Evolutionary conservation across 371 early-diverging fungal genomes (phyloP), one percentile per base, ranked within the genome.

Genomic region (Gilbertella persicaria): DNA sequence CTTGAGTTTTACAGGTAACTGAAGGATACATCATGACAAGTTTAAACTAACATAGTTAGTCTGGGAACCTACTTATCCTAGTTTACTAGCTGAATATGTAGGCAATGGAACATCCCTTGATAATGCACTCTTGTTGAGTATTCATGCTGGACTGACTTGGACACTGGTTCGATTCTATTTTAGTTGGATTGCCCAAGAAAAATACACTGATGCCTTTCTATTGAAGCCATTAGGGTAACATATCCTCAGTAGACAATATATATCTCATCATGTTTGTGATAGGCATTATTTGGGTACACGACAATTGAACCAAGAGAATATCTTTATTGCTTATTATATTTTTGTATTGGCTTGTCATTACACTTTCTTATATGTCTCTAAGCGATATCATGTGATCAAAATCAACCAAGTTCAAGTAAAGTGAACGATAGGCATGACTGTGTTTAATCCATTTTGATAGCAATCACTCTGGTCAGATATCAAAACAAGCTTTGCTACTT

Each of bases 361-460:
- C 46, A 73, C 74, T 16, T 8, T 60, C 14, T 35, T 40, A 16
- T 71, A 66, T 23, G 42, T 83, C 20, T 23, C 47, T 8, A 52
- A 66, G 13, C 62, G 64, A 36, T 49, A 53, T 30, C 61, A 64
- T 28, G 45, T 68, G 39, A 41, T 75, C 17, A 47, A 62, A 16
- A 62, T 78, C 33, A 57, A 68, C 5, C 50, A 67, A 16, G 71
- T 71, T 12, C 77, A 79, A 67, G 79, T 82, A 67, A 37, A 40
- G 5, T 25, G 49, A 20, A 45, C 4, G 12, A n/a, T 19, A 4
- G 29, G 12, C 9, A 16, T 23, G 4, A 8, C 23, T 37, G 14
- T 17, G 7, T n/a, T 2, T 17, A n/a, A 0, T 19, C 23, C 36
- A 4, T 24, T 20, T 13, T 43, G 16, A 23, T 39, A 73, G 72